A percentile compares a stretch with the other conserved stretches of the same genome.
Conservation (phyloP, 2,329 filamentous ascomycete species). For the Tolypocladium sp. region DNA sequence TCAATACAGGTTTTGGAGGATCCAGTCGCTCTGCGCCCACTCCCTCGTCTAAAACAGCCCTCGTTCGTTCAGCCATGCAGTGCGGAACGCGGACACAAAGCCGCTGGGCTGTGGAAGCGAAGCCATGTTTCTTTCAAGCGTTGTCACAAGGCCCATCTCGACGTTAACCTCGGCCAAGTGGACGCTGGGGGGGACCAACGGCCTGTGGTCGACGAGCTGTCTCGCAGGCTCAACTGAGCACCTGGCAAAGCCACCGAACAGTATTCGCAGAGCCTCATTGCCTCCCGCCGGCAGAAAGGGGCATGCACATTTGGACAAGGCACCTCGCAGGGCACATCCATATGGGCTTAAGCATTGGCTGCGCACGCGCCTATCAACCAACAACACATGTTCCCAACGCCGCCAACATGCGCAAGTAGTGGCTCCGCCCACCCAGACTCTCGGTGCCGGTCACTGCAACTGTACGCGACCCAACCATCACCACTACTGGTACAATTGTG, state of each 20-base stretch:
- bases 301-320: neutral
- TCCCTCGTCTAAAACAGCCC: neutral
- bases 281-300: neutral
- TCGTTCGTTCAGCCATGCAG: neutral
- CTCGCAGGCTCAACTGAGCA: neutral
- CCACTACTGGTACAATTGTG: neutral
- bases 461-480: neutral
- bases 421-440: neutral
- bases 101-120: neutral
- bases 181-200: neutral
- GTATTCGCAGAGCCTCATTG: neutral
- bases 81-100: neutral
- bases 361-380: slow-evolving; percentile 1
- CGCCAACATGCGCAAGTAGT: neutral
- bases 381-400: slow-evolving; percentile 4
- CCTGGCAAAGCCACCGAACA: neutral
- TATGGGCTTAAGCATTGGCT: neutral
- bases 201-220: neutral
- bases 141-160: neutral
- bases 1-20: neutral
- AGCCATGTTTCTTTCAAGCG: neutral
- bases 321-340: neutral
- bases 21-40: neutral
- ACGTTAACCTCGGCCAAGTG: neutral
- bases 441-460: neutral